Evolutionary conservation across 306 rosid genomes (phyloP), one percentile per base, ranked within the genome.

Genomic region (Cicer yamashitae): DNA sequence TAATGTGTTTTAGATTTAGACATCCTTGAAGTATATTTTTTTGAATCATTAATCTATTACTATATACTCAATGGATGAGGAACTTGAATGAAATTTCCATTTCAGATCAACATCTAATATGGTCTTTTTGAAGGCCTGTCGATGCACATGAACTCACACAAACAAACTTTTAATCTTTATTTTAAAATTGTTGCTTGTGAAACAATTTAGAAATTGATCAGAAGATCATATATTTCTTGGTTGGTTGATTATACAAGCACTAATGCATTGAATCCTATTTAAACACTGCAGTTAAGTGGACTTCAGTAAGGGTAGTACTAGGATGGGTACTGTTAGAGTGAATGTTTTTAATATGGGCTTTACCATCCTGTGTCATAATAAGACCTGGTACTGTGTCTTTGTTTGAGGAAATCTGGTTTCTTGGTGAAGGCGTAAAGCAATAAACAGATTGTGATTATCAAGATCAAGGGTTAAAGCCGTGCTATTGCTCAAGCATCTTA

Each of bases 61-160:
- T 30, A 30, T 30, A 30, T 30, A 30, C 30, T 70, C 47, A 40
- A 57, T 52, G 50, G 63, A 77, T 56, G 64, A 62, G 54, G 43
- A 62, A 43, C 63, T 53, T 37, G 60, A 7, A 43, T 52, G 67
- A 76, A 64, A n/a, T 50, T 57, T 52, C 14, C 54, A 20, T 13
- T 81, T 63, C 39, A 60, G 57, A 63, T 52, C 30, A 8, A 64
- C 74, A 51, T 76, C 43, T n/a, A 53, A 45, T 63, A 34, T 52
- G 2, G 13, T 50, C 73, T 51, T 60, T 51, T 45, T 67, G 13
- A 13, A 14, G 54, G 72, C n/a, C 73, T 62, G 12, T 56, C 14
- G 38, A 60, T 60, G 66, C 44, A 59, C 14, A 57, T 57, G 63
- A 20, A 10, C 39, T 37, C 45, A 13, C 67, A 13, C 9, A 2